phyloP scores from a whole-genome alignment of 2,329 filamentous ascomycete genomes.

The Nemania sp. region DNA sequence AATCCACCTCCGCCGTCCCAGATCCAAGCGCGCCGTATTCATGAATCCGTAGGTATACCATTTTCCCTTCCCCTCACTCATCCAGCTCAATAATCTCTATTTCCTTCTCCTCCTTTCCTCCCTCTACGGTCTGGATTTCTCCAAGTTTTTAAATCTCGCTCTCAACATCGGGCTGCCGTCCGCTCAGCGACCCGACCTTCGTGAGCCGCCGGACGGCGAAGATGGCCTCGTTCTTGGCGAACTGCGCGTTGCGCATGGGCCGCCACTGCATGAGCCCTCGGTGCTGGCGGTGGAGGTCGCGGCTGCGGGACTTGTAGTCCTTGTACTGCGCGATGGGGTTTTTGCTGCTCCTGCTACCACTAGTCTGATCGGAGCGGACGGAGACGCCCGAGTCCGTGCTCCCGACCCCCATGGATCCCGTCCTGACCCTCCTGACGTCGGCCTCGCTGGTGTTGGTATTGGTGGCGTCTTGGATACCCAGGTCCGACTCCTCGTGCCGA shows the following conservation, averaged over 20 bases:
- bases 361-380: conserved; percentile 41
- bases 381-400: conserved; percentile 33
- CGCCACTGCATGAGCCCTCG: conserved; percentile 95
- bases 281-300: conserved; percentile 82
- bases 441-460: conserved; percentile 32
- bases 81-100: too few species aligned
- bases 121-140: too few species aligned
- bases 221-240: conserved; percentile 85
- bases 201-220: conserved; percentile 77
- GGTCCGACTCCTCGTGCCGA: conserved; percentile 36
- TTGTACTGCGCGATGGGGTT: conserved; percentile 63
- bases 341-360: conserved; percentile 44
- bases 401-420: conserved; percentile 20
- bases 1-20: too few species aligned
- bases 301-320: conserved; percentile 69
- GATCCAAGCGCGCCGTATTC: too few species aligned
- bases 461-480: conserved; percentile 47
- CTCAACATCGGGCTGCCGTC: conserved; percentile 86
- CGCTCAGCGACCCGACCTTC: conserved; percentile 76
- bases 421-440: conserved; percentile 33
- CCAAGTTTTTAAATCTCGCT: conserved; percentile 61
- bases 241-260: conserved; percentile 81
- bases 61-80: too few species aligned
- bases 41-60: too few species aligned
- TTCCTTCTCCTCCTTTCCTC: too few species aligned